Base-by-base conservation (phyloP, 345 rosid genomes). In the Camelina laxa region DNA sequence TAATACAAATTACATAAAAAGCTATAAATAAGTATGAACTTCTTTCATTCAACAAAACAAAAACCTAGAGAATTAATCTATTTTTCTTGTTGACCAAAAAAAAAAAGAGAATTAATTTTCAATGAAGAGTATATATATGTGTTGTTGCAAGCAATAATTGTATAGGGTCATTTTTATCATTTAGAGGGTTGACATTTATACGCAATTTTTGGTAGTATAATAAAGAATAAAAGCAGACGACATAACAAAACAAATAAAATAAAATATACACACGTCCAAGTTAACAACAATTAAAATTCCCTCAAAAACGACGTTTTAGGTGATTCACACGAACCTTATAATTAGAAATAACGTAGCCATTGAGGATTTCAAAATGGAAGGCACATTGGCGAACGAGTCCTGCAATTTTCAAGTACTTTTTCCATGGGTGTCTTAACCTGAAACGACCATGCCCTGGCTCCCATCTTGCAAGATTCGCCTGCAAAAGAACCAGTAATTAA, bases 401-500 rank as follows among this genome's bases (percentile, higher is more conserved):
- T 50, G 87, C 96, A 38, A 91, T 71, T 79, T 85, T 82, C 63
- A 88, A 70, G 76, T 91, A 93, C 11, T 82, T 84, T 74, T 87
- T 79, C 96, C 96, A 93, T 0, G 98, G 96, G 74, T 91, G 94
- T 6, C 87, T 68, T 69, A 87, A 78, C 53, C 70, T 56, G 80
- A 93, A 91, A n/a, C 73, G 78, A 0, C 98, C 97, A 60, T 87
- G 97, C 0, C 83, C 74, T 6, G 97, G 97, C 63, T 93, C 97
- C 98, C 96, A 93, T 75, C 86, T 84, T 1, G 98, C 94, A 65
- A 87, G 87, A 77, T 91, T 88, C 36, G 89, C 97, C 98, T 89
- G 76, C 36, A n/a, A 50, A 9, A 36, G 10, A 9, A 27, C 16
- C 17, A 44, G 41, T 63, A 56, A 15, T 39, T 35, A 45, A 42